Evolutionary conservation across 2,329 filamentous ascomycete genomes (phyloP), one percentile per base, ranked within the genome.

Genomic region (Dactylella cylindrospora): DNA sequence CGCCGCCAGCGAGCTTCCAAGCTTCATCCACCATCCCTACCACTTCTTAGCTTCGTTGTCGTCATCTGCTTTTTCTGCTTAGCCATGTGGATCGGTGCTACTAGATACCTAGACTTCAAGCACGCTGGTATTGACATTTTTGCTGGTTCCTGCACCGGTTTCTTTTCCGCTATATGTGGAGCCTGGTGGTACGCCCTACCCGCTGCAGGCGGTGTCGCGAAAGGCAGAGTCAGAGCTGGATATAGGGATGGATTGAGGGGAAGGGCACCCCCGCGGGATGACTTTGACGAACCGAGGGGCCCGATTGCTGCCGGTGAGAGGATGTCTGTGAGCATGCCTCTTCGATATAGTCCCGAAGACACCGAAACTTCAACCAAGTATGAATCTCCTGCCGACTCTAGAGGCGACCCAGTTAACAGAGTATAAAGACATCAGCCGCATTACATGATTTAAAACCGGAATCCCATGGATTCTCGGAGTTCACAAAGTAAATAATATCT

Each of bases 161-260:
- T 64, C 33, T 44, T 57, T 15, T 51, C 44, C 13, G 59, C 59
- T 6, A 45, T 64, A 10, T 55, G 50, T n/a, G 44, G 45, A 12
- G 52, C 51, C 3, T 64, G 59, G 59, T 64, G 59, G 59, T 64
- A 64, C 31, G 59, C 59, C 20, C 53, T 55, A 45, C 59, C 59
- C 6, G 50, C 59, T 9, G 52, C 51, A 0, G 59, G 59, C 15
- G 59, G 59, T 17, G 59, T 64, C 13, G 59, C 45, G 10, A 64
- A 57, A 25, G 59, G 59, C 10, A 45, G 59, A 10, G 45, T 57
- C 9, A 55, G 59, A 26, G 51, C 59, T 2, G 59, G 59, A 1
- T 64, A 64, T 10, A 38, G 59, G 45, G 41, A 54, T 2, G 28
- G 35, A 3, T 23, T 28, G 6, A 49, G 41, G 15, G 20, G 35